Percentiles rank a stretch among this genome's conserved stretches.
Evolutionary conservation across 371 early-diverging fungal genomes (phyloP).

Genomic region (Apophysomyces ossiformis): DNA sequence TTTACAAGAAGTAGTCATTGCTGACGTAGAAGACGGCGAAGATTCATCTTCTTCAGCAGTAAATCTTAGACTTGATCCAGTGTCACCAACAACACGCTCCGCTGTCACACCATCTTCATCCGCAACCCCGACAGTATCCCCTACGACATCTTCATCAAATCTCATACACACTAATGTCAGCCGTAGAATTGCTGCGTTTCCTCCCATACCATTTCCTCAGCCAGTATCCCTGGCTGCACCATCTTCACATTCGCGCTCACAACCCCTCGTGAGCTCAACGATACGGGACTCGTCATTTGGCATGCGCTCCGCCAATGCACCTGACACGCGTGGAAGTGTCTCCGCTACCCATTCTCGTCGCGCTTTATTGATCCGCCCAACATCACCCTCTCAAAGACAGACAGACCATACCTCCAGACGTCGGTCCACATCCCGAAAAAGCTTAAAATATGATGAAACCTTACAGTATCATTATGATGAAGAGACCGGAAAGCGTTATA

Average conservation of each 20-base stretch:
- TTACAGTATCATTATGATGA: conserved; percentile 41
- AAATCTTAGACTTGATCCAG: neutral
- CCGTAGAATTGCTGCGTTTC: conserved; percentile 13
- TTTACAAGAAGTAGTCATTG: neutral
- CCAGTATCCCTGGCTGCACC: conserved; percentile 21
- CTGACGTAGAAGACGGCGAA: neutral
- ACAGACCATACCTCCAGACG: conserved; percentile 27
- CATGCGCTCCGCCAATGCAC: neutral
- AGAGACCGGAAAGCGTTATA: conserved; percentile 40
- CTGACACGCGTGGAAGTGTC: conserved; percentile 20
- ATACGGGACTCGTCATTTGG: neutral
- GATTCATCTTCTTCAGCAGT: neutral
- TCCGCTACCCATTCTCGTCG: conserved; percentile 16
- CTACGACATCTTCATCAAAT: conserved; percentile 2
- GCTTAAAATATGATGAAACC: conserved; percentile 40
- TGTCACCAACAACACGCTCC: neutral
- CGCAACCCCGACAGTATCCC: conserved; percentile 10
- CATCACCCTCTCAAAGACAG: conserved; percentile 16
- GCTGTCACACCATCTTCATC: conserved; percentile 20
- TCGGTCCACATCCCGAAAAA: conserved; percentile 29
- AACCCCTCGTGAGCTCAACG: conserved; percentile 20
- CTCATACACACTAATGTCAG: conserved; percentile 1
- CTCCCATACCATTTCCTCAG: conserved; percentile 15
- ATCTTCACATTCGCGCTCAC: conserved; percentile 28
- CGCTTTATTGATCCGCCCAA: conserved; percentile 13